Conservation (phyloP, 1,139 yeast genomes). For the Geotrichum europaeum region DNA sequence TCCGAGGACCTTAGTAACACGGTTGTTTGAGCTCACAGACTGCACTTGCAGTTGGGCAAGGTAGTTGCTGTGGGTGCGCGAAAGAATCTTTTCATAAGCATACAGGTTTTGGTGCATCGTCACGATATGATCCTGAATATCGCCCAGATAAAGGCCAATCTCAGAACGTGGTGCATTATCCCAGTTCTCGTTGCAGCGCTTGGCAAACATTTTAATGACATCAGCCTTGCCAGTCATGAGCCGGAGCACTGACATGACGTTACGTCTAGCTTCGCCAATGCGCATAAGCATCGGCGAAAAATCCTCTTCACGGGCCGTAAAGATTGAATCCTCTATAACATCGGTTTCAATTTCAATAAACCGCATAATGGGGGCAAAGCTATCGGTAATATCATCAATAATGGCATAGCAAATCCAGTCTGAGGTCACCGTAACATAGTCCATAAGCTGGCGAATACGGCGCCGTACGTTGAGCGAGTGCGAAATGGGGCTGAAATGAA, state of each 20-base stretch:
- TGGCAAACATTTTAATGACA: conserved; percentile 94
- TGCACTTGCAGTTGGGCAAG: conserved; percentile 92
- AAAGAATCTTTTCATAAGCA: conserved; percentile 87
- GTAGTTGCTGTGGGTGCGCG: conserved; percentile 87
- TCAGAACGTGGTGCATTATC: conserved; percentile 40
- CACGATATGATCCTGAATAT: conserved; percentile 94
- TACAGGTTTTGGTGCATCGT: conserved; percentile 90
- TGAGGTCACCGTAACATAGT: conserved; percentile 80
- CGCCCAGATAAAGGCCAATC: conserved; percentile 72
- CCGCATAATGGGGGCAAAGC: conserved; percentile 85
- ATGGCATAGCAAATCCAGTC: conserved; percentile 94
- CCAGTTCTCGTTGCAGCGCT: conserved; percentile 77
- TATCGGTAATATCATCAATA: conserved; percentile 90
- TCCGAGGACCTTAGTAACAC: conserved; percentile 79
- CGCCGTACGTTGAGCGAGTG: conserved; percentile 86
- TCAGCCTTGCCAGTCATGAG: conserved; percentile 92
- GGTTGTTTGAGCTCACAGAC: conserved; percentile 76
- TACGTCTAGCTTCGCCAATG: conserved; percentile 83
- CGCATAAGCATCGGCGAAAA: conserved; percentile 60
- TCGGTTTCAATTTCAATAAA: conserved; percentile 88
- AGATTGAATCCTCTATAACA: conserved; percentile 81
- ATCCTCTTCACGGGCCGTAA: conserved; percentile 55
- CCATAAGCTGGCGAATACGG: conserved; percentile 84
- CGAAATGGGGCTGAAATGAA: conserved; percentile 75
- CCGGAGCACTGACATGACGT: conserved; percentile 88